Base-by-base conservation (phyloP, 2,329 filamentous ascomycete genomes). In the Pseudogymnoascus sp. region DNA sequence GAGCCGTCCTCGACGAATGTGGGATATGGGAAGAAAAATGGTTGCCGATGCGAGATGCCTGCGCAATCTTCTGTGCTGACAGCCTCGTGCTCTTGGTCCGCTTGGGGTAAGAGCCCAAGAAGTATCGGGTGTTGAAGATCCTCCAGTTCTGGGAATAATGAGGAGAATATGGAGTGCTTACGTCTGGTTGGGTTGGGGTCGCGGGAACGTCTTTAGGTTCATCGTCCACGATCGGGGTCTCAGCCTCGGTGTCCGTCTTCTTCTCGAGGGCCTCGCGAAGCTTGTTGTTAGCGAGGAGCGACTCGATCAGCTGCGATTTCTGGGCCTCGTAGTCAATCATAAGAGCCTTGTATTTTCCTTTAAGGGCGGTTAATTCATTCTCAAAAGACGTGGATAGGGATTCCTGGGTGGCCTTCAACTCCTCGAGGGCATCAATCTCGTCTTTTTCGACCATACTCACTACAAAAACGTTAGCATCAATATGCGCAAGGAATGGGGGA, bases 271-370 rank as follows among this genome's bases (percentile, higher is more conserved):
- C 77, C 70, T 82, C 81, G 60, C 81, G 78, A 60, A 85, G 74
- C 70, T 81, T 80, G 63, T 86, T 83, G 70, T 86, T 86, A 64
- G 80, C 78, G 50, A 86, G 75, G 16, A 86, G 76, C 47, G 82
- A 80, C 39, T 83, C 78, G 65, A 86, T 78, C 22, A 87, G 77
- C 68, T 86, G 83, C 54, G 78, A 78, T 72, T 84, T 82, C 68
- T 83, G 79, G 63, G 80, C 76, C 60, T 86, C 82, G 58, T 78
- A 76, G 69, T 86, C 82, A 60, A 77, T 74, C 63, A 74, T 76
- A 58, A 80, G 72, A 60, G 75, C 72, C 61, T 77, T 78, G 64
- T 79, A 74, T 66, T 83, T 80, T 63, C 75, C 77, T 64, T 83
- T 79, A 65, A 83, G 75, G 28, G 77, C 75, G 59, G 84, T 78